Percentiles rank a stretch among this genome's conserved stretches.
These are phyloP conservation scores for Gnomoniopsis sp. DNA, from an alignment of 2,329 filamentous ascomycete genomes.

Conservation along the genomic window DNA sequence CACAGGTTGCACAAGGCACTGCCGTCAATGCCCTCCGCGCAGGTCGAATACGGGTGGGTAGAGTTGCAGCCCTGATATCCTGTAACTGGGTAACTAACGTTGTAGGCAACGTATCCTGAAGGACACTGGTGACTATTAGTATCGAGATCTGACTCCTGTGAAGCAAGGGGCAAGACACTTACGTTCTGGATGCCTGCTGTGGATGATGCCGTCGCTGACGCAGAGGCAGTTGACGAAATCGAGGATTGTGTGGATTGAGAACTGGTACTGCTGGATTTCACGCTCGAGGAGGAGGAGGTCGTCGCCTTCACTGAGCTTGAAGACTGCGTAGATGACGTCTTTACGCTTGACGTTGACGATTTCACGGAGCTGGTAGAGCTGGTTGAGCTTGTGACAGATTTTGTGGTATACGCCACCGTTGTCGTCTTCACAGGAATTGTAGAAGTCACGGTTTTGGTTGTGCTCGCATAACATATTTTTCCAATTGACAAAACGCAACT, in stretches of 20 bases:
- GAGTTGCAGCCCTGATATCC: constrained; percentile 13
- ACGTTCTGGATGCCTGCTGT: constrained; percentile 5
- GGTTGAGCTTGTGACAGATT: background rate
- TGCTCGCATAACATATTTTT: background rate
- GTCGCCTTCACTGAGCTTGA: too few relatives aligned
- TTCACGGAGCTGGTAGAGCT: background rate
- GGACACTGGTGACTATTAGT: constrained; percentile 6
- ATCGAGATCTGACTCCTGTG: background rate
- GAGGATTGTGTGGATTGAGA: too few relatives aligned
- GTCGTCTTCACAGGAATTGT: background rate
- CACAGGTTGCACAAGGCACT: constrained; percentile 17
- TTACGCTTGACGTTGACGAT: background rate
- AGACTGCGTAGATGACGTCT: background rate
- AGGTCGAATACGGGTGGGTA: constrained; percentile 1
- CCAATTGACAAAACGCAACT: background rate
- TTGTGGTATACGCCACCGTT: background rate
- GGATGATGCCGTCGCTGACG: background rate
- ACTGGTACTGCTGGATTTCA: too few relatives aligned
- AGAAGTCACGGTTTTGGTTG: background rate
- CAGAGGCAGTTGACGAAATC: background rate
- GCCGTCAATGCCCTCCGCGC: constrained; percentile 5
- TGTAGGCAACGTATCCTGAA: constrained; percentile 6
- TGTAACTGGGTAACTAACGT: constrained; percentile 1
- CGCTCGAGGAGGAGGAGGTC: too few relatives aligned
- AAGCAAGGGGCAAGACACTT: background rate